Conservation (phyloP, 345 rosid species). For the Boechera stricta region DNA sequence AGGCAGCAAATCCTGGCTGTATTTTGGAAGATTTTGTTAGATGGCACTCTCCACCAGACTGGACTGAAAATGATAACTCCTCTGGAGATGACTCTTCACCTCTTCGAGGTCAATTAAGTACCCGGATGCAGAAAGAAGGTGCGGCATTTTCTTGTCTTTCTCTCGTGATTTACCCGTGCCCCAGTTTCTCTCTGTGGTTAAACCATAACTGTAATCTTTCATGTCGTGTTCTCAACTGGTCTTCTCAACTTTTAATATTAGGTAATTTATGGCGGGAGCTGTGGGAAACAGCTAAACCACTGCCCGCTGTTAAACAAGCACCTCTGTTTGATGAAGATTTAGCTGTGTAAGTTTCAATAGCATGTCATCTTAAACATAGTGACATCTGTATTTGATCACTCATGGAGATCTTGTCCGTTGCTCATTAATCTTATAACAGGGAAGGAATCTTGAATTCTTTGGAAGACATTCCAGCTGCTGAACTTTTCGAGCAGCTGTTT, state of each 20-base stretch:
- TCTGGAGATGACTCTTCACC: conserved; percentile 60
- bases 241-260: conserved; percentile 35
- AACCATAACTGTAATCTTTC: background rate
- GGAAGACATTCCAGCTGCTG: conserved; percentile 74
- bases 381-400: conserved; percentile 24
- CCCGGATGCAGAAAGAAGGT: conserved; percentile 99
- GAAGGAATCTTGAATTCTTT: conserved; percentile 83
- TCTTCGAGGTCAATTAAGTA: conserved; percentile 80
- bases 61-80: conserved; percentile 67
- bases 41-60: conserved; percentile 99
- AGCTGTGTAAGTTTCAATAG: conserved; percentile 75
- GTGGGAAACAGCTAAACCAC: conserved; percentile 89
- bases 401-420: conserved; percentile 23
- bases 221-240: conserved; percentile 1
- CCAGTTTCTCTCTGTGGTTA: conserved; percentile 13
- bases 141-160: conserved; percentile 16
- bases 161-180: background rate
- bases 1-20: conserved; percentile 99
- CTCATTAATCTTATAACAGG: conserved; percentile 49
- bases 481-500: conserved; percentile 83
- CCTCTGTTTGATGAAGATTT: conserved; percentile 95
- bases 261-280: conserved; percentile 98
- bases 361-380: conserved; percentile 19
- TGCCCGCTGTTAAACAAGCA: conserved; percentile 89
- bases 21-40: conserved; percentile 96